Conservation (phyloP, 2,329 filamentous ascomycete genomes). For the Diplocarpon mali region DNA sequence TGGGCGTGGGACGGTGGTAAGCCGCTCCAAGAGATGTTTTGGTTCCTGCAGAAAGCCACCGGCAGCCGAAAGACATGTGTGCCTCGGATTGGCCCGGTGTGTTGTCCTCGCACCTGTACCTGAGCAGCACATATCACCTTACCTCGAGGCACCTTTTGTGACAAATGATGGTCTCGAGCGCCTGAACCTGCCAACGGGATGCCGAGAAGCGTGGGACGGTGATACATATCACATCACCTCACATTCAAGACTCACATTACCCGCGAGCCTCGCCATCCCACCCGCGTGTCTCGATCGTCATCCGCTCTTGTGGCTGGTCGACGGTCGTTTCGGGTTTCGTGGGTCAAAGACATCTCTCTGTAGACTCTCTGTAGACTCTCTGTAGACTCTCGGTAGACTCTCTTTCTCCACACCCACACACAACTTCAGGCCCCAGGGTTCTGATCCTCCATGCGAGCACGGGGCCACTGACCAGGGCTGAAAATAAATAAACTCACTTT, state of each 20-base stretch:
- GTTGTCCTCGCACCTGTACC: slow-evolving; percentile 5
- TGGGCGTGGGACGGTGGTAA: too few species aligned
- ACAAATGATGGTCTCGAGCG: slow-evolving; percentile 5
- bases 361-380: neutral
- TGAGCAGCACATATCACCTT: neutral
- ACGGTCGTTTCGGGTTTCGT: slow-evolving; percentile 19
- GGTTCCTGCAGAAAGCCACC: slow-evolving; percentile 19
- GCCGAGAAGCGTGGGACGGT: neutral
- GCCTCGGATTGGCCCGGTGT: too few species aligned
- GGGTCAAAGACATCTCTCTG: neutral
- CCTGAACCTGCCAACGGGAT: slow-evolving; percentile 1
- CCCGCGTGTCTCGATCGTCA: slow-evolving; percentile 2
- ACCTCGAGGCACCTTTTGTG: too few species aligned
- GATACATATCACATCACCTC: neutral
- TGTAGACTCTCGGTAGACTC: neutral
- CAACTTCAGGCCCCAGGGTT: too few species aligned
- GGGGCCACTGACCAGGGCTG: neutral
- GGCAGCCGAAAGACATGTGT: slow-evolving; percentile 7
- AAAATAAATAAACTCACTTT: slow-evolving; percentile 3
- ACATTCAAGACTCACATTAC: neutral
- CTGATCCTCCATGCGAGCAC: too few species aligned
- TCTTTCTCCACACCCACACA: too few species aligned
- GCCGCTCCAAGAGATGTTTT: neutral
- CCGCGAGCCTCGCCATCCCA: slow-evolving; percentile 2
- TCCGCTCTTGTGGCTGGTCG: slow-evolving; percentile 3